These are phyloP conservation scores for Fusarium sp. DNA, from an alignment of 2,329 filamentous ascomycete species.

Conservation along the genomic window DNA sequence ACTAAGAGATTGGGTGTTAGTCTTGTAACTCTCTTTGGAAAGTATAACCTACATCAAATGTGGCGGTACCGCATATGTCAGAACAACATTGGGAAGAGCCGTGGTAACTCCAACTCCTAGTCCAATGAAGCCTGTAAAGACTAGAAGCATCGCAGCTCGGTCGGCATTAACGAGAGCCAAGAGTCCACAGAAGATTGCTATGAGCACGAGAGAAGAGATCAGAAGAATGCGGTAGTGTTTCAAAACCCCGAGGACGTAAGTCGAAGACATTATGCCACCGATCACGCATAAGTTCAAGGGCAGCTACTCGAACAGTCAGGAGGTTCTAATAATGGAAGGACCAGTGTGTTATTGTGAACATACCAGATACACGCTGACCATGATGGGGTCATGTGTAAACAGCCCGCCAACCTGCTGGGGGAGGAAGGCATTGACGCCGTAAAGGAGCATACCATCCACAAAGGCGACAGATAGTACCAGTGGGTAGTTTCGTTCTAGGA, in stretches of 20 bases:
- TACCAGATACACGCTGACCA: neutral
- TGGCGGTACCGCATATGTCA: neutral
- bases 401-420: neutral
- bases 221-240: neutral
- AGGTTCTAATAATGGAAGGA: neutral
- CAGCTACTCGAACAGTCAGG: neutral
- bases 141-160: neutral
- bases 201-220: neutral
- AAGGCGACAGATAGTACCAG: neutral
- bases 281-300: neutral
- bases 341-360: neutral
- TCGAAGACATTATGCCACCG: neutral
- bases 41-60: neutral
- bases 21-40: neutral
- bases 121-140: neutral
- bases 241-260: neutral
- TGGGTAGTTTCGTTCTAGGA: neutral
- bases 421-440: neutral
- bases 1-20: neutral
- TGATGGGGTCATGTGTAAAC: neutral
- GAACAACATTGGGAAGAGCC: neutral
- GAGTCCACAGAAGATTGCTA: neutral
- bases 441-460: neutral
- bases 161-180: neutral
- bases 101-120: neutral